Conservation (phyloP, 225 moss, liverwort and hornwort genomes). For the Sphagnum tenellum region DNA sequence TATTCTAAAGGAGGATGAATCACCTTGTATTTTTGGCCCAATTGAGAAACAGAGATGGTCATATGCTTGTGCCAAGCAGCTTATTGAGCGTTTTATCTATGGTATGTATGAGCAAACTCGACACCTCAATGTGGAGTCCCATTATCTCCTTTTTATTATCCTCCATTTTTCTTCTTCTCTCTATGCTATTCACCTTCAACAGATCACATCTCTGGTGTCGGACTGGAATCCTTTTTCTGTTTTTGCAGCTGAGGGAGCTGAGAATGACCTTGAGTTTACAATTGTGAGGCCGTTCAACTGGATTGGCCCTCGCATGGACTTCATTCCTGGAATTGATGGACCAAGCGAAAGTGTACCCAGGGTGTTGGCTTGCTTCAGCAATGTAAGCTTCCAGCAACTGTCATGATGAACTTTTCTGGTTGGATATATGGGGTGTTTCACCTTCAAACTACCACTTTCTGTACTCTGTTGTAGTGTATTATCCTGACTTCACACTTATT, state of each 20-base stretch:
- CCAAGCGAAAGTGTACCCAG: conserved; percentile 54
- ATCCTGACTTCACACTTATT: too few relatives aligned
- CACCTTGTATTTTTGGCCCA: conserved; percentile 45
- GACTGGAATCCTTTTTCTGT: too few relatives aligned
- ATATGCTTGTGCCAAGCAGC: conserved; percentile 51
- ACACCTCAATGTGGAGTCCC: too few relatives aligned
- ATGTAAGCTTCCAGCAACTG: conserved; percentile 13
- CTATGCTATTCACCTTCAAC: too few relatives aligned
- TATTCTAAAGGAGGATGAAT: conserved; percentile 36
- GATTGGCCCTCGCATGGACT: conserved; percentile 57
- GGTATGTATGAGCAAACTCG: conserved; percentile 7
- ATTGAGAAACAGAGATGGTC: conserved; percentile 58
- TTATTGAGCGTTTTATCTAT: conserved; percentile 45
- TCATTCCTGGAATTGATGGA: conserved; percentile 59
- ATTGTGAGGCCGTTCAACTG: conserved; percentile 56
- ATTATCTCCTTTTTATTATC: too few relatives aligned
- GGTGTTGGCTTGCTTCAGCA: conserved; percentile 67
- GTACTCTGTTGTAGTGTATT: too few relatives aligned
- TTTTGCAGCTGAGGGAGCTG: conserved; percentile 37
- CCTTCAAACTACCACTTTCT: too few relatives aligned
- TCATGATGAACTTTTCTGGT: background rate
- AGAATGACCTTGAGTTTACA: conserved; percentile 36
- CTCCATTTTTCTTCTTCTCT: too few relatives aligned
- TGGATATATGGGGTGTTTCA: background rate
- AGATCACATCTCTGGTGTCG: too few relatives aligned